phyloP scores from a whole-genome alignment of 352 stramenopile species.

The Globisporangium perplexum region DNA sequence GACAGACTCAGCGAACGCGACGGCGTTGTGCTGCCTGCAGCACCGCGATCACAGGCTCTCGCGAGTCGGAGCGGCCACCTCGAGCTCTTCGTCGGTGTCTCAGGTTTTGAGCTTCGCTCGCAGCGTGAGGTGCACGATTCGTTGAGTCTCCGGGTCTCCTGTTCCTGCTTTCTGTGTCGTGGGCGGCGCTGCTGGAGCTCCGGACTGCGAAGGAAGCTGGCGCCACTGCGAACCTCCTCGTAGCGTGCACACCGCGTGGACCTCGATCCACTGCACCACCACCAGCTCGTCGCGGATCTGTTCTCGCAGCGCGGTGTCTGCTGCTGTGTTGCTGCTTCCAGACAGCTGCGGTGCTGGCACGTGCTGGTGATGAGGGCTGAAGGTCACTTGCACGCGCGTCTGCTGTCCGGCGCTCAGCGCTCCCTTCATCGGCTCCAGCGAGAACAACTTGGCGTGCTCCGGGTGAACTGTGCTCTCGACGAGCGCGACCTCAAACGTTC shows the following conservation, averaged over 20 bases:
- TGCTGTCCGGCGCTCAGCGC: conserved; percentile 46
- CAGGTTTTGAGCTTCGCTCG: conserved; percentile 5
- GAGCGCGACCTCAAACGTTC: conserved; percentile 59
- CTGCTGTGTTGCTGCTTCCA: neutral
- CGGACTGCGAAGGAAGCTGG: conserved; percentile 2
- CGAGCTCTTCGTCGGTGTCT: no score
- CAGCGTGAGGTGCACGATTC: conserved; percentile 5
- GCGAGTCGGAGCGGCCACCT: no score
- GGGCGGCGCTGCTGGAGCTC: neutral
- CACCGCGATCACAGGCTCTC: neutral
- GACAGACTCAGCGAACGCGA: no score
- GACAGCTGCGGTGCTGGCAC: neutral
- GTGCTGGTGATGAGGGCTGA: conserved; percentile 18
- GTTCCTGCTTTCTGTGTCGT: neutral
- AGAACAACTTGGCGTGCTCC: conserved; percentile 47
- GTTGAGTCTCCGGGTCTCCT: conserved; percentile 3
- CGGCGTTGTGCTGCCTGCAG: neutral
- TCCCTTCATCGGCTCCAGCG: conserved; percentile 63
- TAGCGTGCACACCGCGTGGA: conserved; percentile 32
- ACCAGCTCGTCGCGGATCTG: conserved; percentile 21
- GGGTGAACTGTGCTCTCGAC: conserved; percentile 40
- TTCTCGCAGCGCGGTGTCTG: conserved; percentile 3
- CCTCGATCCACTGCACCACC: conserved; percentile 34
- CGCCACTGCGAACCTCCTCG: conserved; percentile 36
- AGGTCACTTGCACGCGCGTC: conserved; percentile 48